These are phyloP conservation scores for Termitomyces sp. DNA, from an alignment of 768 basidiomycete species.

Conservation along the genomic window DNA sequence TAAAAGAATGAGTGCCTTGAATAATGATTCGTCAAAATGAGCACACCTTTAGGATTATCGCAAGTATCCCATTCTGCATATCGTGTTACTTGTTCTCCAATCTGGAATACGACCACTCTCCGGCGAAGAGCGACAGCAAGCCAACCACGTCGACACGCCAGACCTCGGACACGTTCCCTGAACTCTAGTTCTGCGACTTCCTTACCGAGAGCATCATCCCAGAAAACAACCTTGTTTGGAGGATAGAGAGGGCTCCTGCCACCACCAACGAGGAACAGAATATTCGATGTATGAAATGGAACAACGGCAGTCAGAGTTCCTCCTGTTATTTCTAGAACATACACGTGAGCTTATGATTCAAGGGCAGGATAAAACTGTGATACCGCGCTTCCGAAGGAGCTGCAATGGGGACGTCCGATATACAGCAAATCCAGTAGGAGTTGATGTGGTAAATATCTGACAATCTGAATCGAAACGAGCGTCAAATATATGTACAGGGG, in stretches of 20 bases:
- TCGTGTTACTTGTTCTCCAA: slow-evolving; percentile 57
- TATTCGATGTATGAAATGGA: slow-evolving; percentile 75
- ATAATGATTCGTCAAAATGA: neutral
- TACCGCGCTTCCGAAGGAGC: slow-evolving; percentile 80
- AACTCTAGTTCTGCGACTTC: slow-evolving; percentile 91
- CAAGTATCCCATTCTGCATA: slow-evolving; percentile 82
- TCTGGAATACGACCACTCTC: slow-evolving; percentile 72
- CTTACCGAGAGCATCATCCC: slow-evolving; percentile 73
- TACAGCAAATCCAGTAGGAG: slow-evolving; percentile 77
- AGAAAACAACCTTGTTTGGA: slow-evolving; percentile 86
- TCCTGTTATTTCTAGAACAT: slow-evolving; percentile 58
- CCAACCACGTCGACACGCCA: slow-evolving; percentile 80
- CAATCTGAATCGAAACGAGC: slow-evolving; percentile 77
- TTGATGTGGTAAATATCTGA: slow-evolving; percentile 74
- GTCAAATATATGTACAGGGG: slow-evolving; percentile 70
- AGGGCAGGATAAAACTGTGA: slow-evolving; percentile 14
- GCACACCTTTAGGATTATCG: slow-evolving; percentile 73
- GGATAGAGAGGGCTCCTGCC: slow-evolving; percentile 86
- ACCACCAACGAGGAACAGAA: slow-evolving; percentile 84
- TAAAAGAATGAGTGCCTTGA: neutral
- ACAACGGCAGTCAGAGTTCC: slow-evolving; percentile 75
- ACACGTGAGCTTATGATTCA: neutral
- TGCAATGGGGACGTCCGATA: slow-evolving; percentile 73
- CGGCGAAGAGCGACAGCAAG: slow-evolving; percentile 76
- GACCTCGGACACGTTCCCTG: slow-evolving; percentile 72